These are phyloP conservation scores for Colletotrichum endophyticum DNA, from an alignment of 2,329 filamentous ascomycete species.

Conservation along the genomic window DNA sequence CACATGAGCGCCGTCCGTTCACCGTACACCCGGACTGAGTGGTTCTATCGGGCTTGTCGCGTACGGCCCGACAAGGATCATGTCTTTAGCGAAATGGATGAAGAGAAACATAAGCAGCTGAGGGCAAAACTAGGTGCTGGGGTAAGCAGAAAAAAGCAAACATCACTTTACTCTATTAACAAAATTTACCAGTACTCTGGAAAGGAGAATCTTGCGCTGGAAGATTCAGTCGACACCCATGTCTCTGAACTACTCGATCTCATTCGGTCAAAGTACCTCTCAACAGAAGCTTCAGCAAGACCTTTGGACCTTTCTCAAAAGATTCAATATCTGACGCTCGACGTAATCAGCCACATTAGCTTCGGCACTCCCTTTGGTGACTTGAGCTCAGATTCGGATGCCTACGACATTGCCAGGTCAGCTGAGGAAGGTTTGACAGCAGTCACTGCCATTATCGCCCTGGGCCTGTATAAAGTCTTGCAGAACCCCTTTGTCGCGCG, in stretches of 20 bases:
- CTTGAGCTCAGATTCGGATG: constrained; percentile 47
- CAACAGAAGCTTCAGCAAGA: constrained; percentile 27
- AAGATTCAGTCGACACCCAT: constrained; percentile 46
- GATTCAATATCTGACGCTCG: constrained; percentile 56
- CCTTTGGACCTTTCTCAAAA: constrained; percentile 52
- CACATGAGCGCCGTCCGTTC: constrained; percentile 38
- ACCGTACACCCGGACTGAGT: constrained; percentile 37
- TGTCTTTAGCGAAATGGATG: constrained; percentile 37
- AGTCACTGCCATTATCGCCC: background rate
- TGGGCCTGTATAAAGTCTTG: constrained; percentile 17
- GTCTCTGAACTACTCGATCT: constrained; percentile 50
- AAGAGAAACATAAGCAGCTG: constrained; percentile 38
- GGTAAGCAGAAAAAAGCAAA: background rate
- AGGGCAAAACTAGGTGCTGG: constrained; percentile 47
- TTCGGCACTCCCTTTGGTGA: constrained; percentile 55
- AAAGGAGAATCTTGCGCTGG: constrained; percentile 48
- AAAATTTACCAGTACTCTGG: constrained; percentile 42
- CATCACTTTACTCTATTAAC: background rate
- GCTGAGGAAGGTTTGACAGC: constrained; percentile 35
- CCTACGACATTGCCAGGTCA: constrained; percentile 51
- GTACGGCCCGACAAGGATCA: constrained; percentile 40
- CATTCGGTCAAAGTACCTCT: constrained; percentile 48
- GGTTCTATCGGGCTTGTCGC: constrained; percentile 38
- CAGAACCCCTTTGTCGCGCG: constrained; percentile 1
- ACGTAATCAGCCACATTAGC: constrained; percentile 58